Base-by-base conservation (phyloP, 2,329 filamentous ascomycete species). In the Zelopaecilomyces penicillatus region DNA sequence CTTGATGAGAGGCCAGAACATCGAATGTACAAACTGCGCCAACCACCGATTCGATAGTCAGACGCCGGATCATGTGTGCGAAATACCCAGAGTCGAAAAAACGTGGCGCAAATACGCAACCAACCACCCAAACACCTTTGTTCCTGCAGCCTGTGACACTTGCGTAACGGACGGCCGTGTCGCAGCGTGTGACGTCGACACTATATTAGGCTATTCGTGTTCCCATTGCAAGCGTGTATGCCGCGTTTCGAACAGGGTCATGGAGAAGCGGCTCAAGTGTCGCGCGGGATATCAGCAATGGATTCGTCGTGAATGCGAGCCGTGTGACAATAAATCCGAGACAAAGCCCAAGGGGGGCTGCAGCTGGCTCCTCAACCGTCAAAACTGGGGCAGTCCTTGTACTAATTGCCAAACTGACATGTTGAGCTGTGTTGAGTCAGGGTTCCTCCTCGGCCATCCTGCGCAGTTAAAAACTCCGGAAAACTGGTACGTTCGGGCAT, bases 11-110 rank as follows among this genome's bases (percentile, higher is more conserved):
- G 41, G 36, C 1, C 44, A 44, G 6, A 48, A 44, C 38, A 34
- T 56, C 5, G 57, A 58, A 32, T 59, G 57, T 45, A 46, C 43
- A 32, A 58, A 55, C 48, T 59, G 57, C 40, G 50, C 57, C 36
- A 51, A 59, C 42, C 30, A 54, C 34, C 48, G 56, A 8, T 47
- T 43, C 9, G 10, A 28, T 5, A 33, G 48, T 33, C 42, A 47
- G 1, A 37, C 30, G 27, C 11, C 11, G 7, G 12, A 41, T 0
- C 48, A 52, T 39, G 36, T 6, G 5, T 58, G 55, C 47, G 29
- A 42, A 10, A 35, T 52, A 1, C 37, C 30, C 5, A 30, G 43
- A 3, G 40, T 42, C 26, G 30, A 19, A 1, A 39, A 48, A 3
- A 34, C 49, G 5, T 53, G 37, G 28, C 47, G 48, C 33, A 47